Evolutionary conservation across 2,329 filamentous ascomycete genomes (phyloP).

Genomic region (Trichoderma koningii): DNA sequence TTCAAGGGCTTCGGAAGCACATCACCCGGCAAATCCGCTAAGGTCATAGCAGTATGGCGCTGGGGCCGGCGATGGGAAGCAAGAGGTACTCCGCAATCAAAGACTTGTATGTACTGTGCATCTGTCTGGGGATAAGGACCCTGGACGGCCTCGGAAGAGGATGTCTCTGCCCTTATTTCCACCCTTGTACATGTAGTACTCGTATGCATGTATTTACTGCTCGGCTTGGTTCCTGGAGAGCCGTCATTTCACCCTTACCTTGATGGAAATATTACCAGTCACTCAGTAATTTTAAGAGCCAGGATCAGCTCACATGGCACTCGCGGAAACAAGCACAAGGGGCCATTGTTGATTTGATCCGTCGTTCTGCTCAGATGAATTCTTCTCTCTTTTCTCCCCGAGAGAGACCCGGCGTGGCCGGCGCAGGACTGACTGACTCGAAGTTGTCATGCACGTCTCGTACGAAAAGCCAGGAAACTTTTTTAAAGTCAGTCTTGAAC

Average conservation of each 20-base stretch:
- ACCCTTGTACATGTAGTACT: neutral
- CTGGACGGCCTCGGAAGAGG: neutral
- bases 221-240: conserved; percentile 21
- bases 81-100: neutral
- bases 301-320: neutral
- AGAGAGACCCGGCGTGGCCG: neutral
- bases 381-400: conserved; percentile 5
- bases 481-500: conserved; percentile 3
- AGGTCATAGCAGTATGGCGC: neutral
- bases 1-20: conserved; percentile 25
- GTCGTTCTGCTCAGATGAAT: neutral
- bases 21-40: conserved; percentile 19
- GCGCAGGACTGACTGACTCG: conserved; percentile 14
- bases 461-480: neutral
- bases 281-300: conserved; percentile 18
- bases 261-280: conserved; percentile 11
- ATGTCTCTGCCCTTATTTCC: conserved; percentile 13
- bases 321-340: neutral
- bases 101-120: neutral
- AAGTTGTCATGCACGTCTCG: conserved; percentile 5
- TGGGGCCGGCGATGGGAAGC: no score
- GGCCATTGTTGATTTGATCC: conserved; percentile 13
- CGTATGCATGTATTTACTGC: neutral
- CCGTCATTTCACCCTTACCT: conserved; percentile 12
- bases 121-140: conserved; percentile 17